Conservation (phyloP, 257 asterid species). For the Fraxinus cuspidata region DNA sequence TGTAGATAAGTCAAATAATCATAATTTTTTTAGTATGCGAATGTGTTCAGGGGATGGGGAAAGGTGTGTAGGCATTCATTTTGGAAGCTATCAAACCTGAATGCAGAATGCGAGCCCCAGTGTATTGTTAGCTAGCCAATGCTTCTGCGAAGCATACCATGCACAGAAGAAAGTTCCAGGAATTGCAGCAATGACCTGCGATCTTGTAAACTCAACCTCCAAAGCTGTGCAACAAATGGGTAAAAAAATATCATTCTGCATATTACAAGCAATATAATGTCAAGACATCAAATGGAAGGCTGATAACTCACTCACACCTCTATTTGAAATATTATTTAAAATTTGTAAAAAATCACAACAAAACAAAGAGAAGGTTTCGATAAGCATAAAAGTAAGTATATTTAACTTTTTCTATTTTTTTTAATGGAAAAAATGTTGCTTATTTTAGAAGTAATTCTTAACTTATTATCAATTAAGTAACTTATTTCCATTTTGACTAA, state of each 20-base stretch:
- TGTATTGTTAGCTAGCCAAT: constrained; percentile 94
- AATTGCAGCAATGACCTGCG: constrained; percentile 78
- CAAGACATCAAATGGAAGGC: constrained; percentile 15
- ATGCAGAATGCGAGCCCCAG: constrained; percentile 95
- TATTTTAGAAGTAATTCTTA: too few relatives aligned
- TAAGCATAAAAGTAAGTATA: too few relatives aligned
- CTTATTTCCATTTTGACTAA: too few relatives aligned
- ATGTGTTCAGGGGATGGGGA: background rate
- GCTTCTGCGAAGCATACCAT: constrained; percentile 95
- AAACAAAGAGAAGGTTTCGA: background rate
- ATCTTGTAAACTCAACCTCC: constrained; percentile 86
- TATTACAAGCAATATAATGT: constrained; percentile 19
- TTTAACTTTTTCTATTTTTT: too few relatives aligned
- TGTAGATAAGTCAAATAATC: background rate
- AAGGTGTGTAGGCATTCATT: background rate
- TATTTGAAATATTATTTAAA: background rate
- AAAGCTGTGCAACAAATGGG: constrained; percentile 59
- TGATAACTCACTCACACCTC: background rate
- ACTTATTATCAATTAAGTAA: background rate
- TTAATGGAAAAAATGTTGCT: background rate
- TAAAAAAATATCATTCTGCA: constrained; percentile 25
- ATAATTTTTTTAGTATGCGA: background rate
- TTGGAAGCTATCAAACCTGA: constrained; percentile 55
- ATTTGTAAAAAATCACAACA: background rate
- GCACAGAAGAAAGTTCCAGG: constrained; percentile 95